phyloP scores from a whole-genome alignment of 805 yeast species.

The Lachancea fermentati region DNA sequence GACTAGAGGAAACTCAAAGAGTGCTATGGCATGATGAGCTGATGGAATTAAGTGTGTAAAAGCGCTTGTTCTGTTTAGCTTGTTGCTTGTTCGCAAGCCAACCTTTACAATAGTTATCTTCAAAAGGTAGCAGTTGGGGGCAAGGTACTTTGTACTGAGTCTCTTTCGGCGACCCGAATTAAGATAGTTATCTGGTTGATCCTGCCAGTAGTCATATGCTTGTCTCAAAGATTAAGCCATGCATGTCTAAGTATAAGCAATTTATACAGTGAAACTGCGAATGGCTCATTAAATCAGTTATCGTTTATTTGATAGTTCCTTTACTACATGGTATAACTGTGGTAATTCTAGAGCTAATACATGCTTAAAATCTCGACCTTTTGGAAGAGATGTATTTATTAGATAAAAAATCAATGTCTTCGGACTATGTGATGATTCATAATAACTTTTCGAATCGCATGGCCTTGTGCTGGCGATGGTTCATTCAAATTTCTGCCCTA shows the following conservation, averaged over 20 bases:
- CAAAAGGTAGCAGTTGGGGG: conserved; percentile 8
- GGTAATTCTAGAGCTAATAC: conserved; percentile 47
- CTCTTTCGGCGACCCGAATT: conserved; percentile 6
- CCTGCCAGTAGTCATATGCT: conserved; percentile 50
- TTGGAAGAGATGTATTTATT: conserved; percentile 39
- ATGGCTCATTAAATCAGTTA: conserved; percentile 47
- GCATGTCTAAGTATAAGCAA: conserved; percentile 45
- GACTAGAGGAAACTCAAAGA: conserved; percentile 29
- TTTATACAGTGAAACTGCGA: conserved; percentile 45
- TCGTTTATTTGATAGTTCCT: conserved; percentile 45
- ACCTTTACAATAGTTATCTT: conserved; percentile 16
- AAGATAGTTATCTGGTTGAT: conserved; percentile 41
- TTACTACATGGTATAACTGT: conserved; percentile 43
- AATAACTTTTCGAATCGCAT: conserved; percentile 39
- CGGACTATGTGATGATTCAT: conserved; percentile 42
- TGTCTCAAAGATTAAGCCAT: conserved; percentile 49
- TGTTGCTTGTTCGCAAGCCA: conserved; percentile 10
- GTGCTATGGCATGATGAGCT: conserved; percentile 26
- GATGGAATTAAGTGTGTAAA: conserved; percentile 16
- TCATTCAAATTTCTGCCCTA: conserved; percentile 45
- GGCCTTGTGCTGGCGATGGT: conserved; percentile 43
- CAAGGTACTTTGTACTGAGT: conserved; percentile 7
- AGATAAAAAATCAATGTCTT: conserved; percentile 42
- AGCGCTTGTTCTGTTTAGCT: conserved; percentile 8
- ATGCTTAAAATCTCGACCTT: conserved; percentile 39